phyloP scores from a whole-genome alignment of 768 basidiomycete genomes.

The Termitomyces sp. region DNA sequence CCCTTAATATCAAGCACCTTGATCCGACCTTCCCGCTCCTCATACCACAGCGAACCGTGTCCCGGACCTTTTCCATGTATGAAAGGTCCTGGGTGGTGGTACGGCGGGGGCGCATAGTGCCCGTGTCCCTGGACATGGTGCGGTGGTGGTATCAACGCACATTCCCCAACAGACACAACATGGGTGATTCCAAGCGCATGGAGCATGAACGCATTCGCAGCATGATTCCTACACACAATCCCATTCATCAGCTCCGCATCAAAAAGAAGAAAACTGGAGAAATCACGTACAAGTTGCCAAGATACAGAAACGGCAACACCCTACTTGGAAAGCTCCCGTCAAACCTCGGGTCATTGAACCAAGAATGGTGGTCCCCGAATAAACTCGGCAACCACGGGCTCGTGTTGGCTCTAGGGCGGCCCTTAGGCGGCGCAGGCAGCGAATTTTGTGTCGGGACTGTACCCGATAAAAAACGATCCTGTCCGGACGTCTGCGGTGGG shows the following conservation, averaged over 20 bases:
- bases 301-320: constrained; percentile 87
- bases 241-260: background rate
- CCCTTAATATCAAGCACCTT: constrained; percentile 89
- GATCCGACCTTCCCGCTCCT: constrained; percentile 84
- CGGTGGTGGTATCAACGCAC: constrained; percentile 78
- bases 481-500: constrained; percentile 3
- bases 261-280: constrained; percentile 5
- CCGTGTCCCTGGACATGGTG: constrained; percentile 27
- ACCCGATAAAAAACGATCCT: background rate
- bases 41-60: constrained; percentile 79
- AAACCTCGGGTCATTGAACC: constrained; percentile 91
- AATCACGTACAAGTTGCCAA: constrained; percentile 83
- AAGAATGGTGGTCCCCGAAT: constrained; percentile 74
- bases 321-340: constrained; percentile 95
- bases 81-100: constrained; percentile 24
- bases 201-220: constrained; percentile 92
- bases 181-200: constrained; percentile 95
- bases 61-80: constrained; percentile 40
- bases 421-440: constrained; percentile 16
- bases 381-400: constrained; percentile 58
- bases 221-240: constrained; percentile 66
- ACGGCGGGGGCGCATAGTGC: constrained; percentile 13
- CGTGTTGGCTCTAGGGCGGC: constrained; percentile 67
- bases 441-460: constrained; percentile 3
- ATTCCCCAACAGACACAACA: constrained; percentile 95